phyloP scores from a whole-genome alignment of 2,329 filamentous ascomycete species.

The Drechslerella stenobrocha region DNA sequence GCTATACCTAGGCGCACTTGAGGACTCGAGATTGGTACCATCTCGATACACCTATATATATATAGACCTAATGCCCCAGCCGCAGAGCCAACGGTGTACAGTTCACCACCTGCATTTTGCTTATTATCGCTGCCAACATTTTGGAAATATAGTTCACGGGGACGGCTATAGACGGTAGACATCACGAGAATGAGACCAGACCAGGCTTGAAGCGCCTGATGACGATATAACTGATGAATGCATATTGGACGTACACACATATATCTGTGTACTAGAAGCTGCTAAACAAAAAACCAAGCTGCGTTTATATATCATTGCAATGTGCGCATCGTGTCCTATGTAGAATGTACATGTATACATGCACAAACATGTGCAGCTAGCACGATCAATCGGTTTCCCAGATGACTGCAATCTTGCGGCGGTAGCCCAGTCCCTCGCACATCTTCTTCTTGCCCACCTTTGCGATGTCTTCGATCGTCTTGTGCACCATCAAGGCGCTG shows the following conservation, averaged over 20 bases:
- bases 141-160: not conserved
- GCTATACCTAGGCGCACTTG: too few relatives aligned
- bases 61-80: too few relatives aligned
- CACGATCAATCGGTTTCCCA: slow-evolving; percentile 22
- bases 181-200: not conserved
- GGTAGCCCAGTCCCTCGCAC: slow-evolving; percentile 56
- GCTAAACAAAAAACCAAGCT: too few relatives aligned
- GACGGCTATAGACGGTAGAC: not conserved
- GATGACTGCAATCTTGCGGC: slow-evolving; percentile 55
- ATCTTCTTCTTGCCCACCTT: slow-evolving; percentile 67
- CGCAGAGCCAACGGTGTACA: too few relatives aligned
- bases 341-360: not conserved
- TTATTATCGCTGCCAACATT: not conserved
- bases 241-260: too few relatives aligned
- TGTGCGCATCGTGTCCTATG: not conserved
- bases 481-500: slow-evolving; percentile 55
- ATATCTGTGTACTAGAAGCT: too few relatives aligned
- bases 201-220: too few relatives aligned
- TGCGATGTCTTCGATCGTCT: slow-evolving; percentile 58
- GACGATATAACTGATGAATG: too few relatives aligned
- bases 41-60: not conserved
- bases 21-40: not conserved
- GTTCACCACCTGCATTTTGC: not conserved
- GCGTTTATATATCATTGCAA: too few relatives aligned
- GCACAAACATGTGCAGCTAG: not conserved